phyloP scores from a whole-genome alignment of 2,329 filamentous ascomycete genomes.

The Aureobasidium lini region DNA sequence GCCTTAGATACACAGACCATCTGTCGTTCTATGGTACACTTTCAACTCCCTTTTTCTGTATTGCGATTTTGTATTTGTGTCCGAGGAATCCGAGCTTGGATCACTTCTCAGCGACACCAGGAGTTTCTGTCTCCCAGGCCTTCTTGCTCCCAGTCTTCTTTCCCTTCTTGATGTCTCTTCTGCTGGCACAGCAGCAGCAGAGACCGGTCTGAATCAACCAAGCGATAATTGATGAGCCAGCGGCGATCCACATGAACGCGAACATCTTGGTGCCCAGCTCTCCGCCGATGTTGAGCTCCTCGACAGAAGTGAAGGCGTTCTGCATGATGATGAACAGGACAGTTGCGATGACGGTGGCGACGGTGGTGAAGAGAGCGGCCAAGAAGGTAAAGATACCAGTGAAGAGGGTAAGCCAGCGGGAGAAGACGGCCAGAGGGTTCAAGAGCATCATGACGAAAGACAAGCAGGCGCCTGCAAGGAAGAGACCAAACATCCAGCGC shows the following conservation, averaged over 20 bases:
- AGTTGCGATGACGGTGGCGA: slow-evolving; percentile 68
- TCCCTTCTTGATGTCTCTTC: slow-evolving; percentile 45
- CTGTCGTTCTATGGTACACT: not conserved
- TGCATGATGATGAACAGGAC: slow-evolving; percentile 78
- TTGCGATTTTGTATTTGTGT: slow-evolving; percentile 2
- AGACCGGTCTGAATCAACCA: slow-evolving; percentile 66
- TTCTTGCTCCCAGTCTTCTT: slow-evolving; percentile 34
- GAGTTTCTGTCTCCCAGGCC: slow-evolving; percentile 18
- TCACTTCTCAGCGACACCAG: slow-evolving; percentile 16
- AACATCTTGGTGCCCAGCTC: slow-evolving; percentile 68
- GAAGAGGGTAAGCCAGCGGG: slow-evolving; percentile 53
- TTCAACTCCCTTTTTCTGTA: not conserved
- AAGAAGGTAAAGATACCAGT: slow-evolving; percentile 62
- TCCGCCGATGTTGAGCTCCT: slow-evolving; percentile 68
- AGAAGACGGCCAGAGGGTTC: slow-evolving; percentile 46
- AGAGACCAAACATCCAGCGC: slow-evolving; percentile 83
- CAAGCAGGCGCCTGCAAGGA: slow-evolving; percentile 63
- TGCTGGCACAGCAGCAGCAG: slow-evolving; percentile 65
- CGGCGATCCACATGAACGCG: slow-evolving; percentile 82
- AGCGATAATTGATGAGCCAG: slow-evolving; percentile 57
- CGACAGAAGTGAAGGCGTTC: slow-evolving; percentile 62
- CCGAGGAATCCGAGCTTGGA: slow-evolving; percentile 14
- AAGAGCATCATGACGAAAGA: slow-evolving; percentile 66
- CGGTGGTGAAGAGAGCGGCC: slow-evolving; percentile 58
- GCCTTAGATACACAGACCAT: not conserved